Percentiles rank a stretch among this genome's conserved stretches.
Evolutionary conservation across 805 yeast species (phyloP).

Genomic region (Tetrapisispora namnaoensis): DNA sequence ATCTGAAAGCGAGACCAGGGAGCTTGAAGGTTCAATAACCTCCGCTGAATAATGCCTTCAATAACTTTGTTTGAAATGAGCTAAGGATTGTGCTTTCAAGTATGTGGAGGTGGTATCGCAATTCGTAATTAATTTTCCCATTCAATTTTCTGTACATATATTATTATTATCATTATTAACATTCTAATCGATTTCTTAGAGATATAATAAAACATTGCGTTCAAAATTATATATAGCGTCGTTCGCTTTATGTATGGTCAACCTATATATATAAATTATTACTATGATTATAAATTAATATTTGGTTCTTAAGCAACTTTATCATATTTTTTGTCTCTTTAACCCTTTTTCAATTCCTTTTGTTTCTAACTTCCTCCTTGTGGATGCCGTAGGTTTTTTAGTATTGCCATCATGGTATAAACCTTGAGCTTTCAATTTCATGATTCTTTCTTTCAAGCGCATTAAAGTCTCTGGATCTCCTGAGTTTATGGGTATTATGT

Average conservation of each 20-base stretch:
- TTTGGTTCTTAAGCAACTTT: not conserved
- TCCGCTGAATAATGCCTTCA: constrained; percentile 9
- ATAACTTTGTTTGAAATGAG: not conserved
- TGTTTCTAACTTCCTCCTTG: constrained; percentile 1
- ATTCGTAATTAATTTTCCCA: not conserved
- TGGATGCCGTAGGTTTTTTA: constrained; percentile 17
- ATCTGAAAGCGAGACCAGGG: constrained; percentile 7
- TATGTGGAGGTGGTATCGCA: too few relatives aligned
- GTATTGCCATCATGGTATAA: constrained; percentile 32
- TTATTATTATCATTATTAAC: not conserved
- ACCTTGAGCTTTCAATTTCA: constrained; percentile 12
- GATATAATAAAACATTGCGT: too few relatives aligned
- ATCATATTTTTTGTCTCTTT: not conserved
- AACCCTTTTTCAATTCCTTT: not conserved
- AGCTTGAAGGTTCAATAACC: constrained; percentile 13
- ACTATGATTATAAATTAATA: not conserved
- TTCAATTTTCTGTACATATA: not conserved
- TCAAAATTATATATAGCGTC: too few relatives aligned
- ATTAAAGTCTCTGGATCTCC: constrained; percentile 12
- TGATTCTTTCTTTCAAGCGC: constrained; percentile 18
- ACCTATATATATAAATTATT: not conserved
- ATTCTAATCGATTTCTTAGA: not conserved
- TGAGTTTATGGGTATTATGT: constrained; percentile 34
- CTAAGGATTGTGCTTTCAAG: too few relatives aligned
- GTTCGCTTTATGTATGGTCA: not conserved